These are phyloP conservation scores for Penicillium pancosmium DNA, from an alignment of 495 filamentous ascomycete genomes.

Conservation along the genomic window DNA sequence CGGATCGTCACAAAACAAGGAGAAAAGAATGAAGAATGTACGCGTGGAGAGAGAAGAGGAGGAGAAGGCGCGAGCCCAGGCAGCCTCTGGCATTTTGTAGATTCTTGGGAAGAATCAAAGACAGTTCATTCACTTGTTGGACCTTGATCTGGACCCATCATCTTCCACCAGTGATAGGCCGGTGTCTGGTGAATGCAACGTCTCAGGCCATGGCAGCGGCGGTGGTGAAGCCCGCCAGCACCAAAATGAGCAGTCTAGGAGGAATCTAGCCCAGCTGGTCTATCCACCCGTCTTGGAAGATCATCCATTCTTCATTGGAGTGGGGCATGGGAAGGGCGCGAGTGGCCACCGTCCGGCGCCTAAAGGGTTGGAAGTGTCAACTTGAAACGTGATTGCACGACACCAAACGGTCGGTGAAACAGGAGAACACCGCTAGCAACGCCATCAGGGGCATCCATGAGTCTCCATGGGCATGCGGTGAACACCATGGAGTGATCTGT, in stretches of 20 bases:
- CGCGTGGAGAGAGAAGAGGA: constrained; percentile 16
- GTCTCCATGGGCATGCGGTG: no score
- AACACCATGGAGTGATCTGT: background rate
- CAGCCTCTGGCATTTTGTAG: constrained; percentile 6
- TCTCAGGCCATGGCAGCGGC: constrained; percentile 6
- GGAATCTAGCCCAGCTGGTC: constrained; percentile 5
- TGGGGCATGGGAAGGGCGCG: constrained; percentile 5
- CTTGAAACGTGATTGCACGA: constrained; percentile 16
- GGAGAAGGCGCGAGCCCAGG: constrained; percentile 14
- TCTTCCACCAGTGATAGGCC: constrained; percentile 10
- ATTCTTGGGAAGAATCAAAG: background rate
- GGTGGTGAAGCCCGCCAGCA: background rate
- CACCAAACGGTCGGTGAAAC: constrained; percentile 18
- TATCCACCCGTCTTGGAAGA: constrained; percentile 8
- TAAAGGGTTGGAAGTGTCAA: constrained; percentile 15
- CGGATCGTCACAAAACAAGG: constrained; percentile 23
- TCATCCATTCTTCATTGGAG: constrained; percentile 21
- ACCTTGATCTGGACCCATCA: background rate
- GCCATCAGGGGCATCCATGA: background rate
- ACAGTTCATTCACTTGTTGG: background rate
- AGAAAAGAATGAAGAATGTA: constrained; percentile 25
- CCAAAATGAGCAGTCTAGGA: background rate
- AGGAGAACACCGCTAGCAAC: constrained; percentile 7
- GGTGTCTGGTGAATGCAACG: constrained; percentile 1
- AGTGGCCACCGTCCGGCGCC: constrained; percentile 12